phyloP scores from a whole-genome alignment of 108 stramenopile species.

The Nitzschia sp. region DNA sequence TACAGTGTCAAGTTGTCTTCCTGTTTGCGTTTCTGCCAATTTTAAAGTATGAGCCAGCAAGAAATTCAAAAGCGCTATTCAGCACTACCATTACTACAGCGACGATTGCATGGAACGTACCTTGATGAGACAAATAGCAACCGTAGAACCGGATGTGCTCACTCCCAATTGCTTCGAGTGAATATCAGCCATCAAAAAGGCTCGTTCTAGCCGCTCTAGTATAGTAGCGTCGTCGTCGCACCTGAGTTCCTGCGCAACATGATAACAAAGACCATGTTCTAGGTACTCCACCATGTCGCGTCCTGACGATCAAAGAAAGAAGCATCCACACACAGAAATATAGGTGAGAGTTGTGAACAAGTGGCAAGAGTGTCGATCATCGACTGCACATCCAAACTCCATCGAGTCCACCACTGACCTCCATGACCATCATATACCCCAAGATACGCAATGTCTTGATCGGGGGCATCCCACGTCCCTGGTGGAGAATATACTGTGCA shows the following conservation, averaged over 20 bases:
- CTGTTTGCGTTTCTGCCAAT: not conserved
- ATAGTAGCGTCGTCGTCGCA: constrained; percentile 36
- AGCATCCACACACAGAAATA: too few species aligned
- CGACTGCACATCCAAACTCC: too few species aligned
- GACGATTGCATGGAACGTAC: not conserved
- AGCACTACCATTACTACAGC: not conserved
- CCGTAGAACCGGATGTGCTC: constrained; percentile 90
- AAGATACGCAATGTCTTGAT: constrained; percentile 68
- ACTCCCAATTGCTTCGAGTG: constrained; percentile 72
- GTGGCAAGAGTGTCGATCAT: too few species aligned
- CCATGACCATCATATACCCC: constrained; percentile 97
- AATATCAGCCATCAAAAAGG: constrained; percentile 92
- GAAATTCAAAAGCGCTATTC: too few species aligned
- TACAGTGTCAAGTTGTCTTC: constrained; percentile 52
- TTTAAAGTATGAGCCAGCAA: too few species aligned
- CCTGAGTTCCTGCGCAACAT: constrained; percentile 82
- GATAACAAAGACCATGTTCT: constrained; percentile 69
- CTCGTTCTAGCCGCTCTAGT: constrained; percentile 67
- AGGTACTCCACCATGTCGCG: constrained; percentile 92
- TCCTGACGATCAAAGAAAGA: constrained; percentile 29
- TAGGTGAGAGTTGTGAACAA: too few species aligned
- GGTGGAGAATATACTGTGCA: constrained; percentile 63
- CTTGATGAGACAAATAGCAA: constrained; percentile 84
- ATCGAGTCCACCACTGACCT: constrained; percentile 22
- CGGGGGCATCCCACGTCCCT: constrained; percentile 55